Evolutionary conservation across 306 rosid species (phyloP).

Genomic region (Canavalia gladiata): DNA sequence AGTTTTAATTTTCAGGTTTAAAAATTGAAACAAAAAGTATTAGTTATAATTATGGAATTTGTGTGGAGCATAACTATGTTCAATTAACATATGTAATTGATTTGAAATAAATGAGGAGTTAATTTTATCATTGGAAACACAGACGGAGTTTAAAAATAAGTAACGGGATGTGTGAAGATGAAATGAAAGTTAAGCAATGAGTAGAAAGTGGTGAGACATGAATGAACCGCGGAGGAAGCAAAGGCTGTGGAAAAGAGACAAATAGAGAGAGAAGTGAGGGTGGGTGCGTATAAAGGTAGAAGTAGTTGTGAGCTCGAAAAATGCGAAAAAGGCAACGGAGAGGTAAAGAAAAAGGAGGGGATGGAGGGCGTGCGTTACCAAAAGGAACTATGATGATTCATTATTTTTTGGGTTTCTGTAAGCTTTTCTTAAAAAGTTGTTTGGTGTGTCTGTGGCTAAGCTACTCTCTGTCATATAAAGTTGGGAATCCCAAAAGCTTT

Average conservation of each 20-base stretch:
- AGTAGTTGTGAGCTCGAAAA: constrained; percentile 56
- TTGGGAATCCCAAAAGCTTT: constrained; percentile 63
- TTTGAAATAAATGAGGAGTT: too few species aligned
- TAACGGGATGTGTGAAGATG: constrained; percentile 13
- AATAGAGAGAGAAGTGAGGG: constrained; percentile 23
- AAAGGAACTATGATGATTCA: constrained; percentile 64
- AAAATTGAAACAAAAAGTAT: too few species aligned
- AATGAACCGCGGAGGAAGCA: constrained; percentile 42
- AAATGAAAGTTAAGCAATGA: constrained; percentile 12
- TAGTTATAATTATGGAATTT: too few species aligned
- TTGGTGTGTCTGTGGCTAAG: constrained; percentile 45
- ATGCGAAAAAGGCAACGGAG: constrained; percentile 61
- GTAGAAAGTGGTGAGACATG: constrained; percentile 24
- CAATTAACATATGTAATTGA: too few species aligned
- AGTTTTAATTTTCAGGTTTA: too few species aligned
- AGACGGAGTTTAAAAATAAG: too few species aligned
- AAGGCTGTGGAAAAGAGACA: constrained; percentile 43
- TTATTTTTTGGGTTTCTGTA: constrained; percentile 52
- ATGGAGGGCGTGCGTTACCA: constrained; percentile 78
- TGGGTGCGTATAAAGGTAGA: constrained; percentile 50
- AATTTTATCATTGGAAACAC: too few species aligned
- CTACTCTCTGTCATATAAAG: constrained; percentile 57
- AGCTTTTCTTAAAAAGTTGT: constrained; percentile 51
- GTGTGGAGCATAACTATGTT: too few species aligned
- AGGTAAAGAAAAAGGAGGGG: background rate